A percentile compares a stretch with the other conserved stretches of the same genome.
Evolutionary conservation across 495 filamentous ascomycete species (phyloP).

Genomic region (Evansstolkia leycettana): DNA sequence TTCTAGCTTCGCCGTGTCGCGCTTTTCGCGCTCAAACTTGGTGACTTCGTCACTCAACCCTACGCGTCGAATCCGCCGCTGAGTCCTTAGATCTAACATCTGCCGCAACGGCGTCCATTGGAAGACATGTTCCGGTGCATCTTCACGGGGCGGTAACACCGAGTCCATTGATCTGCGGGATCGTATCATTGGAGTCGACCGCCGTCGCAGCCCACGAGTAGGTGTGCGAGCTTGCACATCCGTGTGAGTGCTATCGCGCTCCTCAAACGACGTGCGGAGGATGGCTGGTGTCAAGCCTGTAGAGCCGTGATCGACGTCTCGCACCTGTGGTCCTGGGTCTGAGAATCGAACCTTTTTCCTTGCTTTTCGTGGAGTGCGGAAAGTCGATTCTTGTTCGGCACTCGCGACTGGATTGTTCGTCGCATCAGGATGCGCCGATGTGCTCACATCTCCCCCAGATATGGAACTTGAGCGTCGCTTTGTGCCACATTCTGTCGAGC

Average conservation of each 20-base stretch:
- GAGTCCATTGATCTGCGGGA: slow-evolving; percentile 13
- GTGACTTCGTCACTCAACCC: slow-evolving; percentile 69
- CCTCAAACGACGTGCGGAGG: slow-evolving; percentile 39
- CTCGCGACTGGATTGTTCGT: no score
- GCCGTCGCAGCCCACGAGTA: slow-evolving; percentile 28
- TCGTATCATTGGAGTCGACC: slow-evolving; percentile 19
- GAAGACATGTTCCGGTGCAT: slow-evolving; percentile 23
- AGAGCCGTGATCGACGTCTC: slow-evolving; percentile 20
- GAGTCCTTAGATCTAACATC: slow-evolving; percentile 56
- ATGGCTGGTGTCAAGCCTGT: slow-evolving; percentile 62
- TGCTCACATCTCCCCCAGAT: no score
- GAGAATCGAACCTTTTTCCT: slow-evolving; percentile 64
- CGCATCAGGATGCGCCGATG: no score
- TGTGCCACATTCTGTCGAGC: slow-evolving; percentile 17
- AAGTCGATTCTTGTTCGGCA: slow-evolving; percentile 1
- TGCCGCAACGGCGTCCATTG: slow-evolving; percentile 61
- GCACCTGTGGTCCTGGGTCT: slow-evolving; percentile 45
- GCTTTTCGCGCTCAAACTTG: slow-evolving; percentile 45
- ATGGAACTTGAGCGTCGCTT: slow-evolving; percentile 20
- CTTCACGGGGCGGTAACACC: slow-evolving; percentile 15
- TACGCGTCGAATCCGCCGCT: slow-evolving; percentile 56
- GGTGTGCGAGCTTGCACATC: slow-evolving; percentile 21
- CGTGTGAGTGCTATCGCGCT: background rate
- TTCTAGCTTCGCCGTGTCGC: slow-evolving; percentile 32
- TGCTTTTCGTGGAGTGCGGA: slow-evolving; percentile 19